Base-by-base conservation (phyloP, 495 filamentous ascomycete genomes). In the Xylaria flabelliformis region DNA sequence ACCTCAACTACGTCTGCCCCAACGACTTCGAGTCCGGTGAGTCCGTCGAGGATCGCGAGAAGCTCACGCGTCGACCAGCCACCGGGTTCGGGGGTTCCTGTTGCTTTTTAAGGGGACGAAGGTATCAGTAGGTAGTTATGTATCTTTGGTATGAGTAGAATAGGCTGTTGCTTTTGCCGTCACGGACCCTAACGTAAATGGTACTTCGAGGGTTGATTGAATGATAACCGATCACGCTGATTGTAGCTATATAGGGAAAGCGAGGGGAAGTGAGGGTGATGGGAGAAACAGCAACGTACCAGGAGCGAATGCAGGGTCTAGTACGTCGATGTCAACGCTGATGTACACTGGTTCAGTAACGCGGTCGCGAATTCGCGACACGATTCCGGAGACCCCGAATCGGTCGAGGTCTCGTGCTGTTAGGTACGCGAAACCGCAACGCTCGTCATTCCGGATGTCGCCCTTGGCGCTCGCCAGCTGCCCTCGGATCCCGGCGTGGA, bases 401-500 rank as follows among this genome's bases (percentile, higher is more conserved):
- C 84, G 89, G 78, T 97, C 94, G 51, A 97, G 90, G 75, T 95
- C 94, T 6, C 93, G 83, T 0, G 94, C 94, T 53, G 92, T 93
- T n/a, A 96, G 86, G 69, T 90, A 90, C 46, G 91, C 83, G 78
- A 97, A 97, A 0, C 94, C 93, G 74, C 92, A 94, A 63, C 93
- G 92, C 21, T 90, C 88, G 76, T 97, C 94, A 75, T 96, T 95
- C 65, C 91, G 87, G 74, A 94, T 91, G 78, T 96, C 93, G 0
- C 86, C 89, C 19, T 79, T 78, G 34, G 87, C 87, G 0, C 91
- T 91, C 21, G 86, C 89, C 0, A 97, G 82, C 0, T 91, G 93
- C 0, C 91, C 95, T 46, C 94, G 91, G 74, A 95, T 94, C 48
- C 94, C 94, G 15, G 91, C 92, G 76, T 96, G 94, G 80, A 97